phyloP scores from a whole-genome alignment of 2,329 filamentous ascomycete species.

The Spiromastix sp. region DNA sequence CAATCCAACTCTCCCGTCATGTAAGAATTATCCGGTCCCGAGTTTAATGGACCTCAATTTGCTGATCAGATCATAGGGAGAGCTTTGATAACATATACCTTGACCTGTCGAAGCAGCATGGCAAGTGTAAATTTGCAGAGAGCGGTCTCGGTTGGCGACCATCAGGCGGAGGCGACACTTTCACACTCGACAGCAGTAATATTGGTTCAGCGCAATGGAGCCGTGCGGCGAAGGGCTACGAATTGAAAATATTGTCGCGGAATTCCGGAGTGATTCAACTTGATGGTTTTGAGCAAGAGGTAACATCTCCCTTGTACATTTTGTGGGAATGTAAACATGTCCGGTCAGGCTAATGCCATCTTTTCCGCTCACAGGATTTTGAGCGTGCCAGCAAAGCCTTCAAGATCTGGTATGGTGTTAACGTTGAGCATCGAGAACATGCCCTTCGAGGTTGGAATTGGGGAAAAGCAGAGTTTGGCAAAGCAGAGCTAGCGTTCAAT shows the following conservation, averaged over 20 bases:
- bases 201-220: slow-evolving; percentile 90
- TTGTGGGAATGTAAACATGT: not conserved
- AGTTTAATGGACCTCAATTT: no score
- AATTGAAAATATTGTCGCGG: slow-evolving; percentile 81
- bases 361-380: slow-evolving; percentile 60
- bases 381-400: slow-evolving; percentile 87
- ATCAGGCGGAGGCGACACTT: slow-evolving; percentile 74
- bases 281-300: slow-evolving; percentile 87
- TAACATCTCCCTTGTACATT: no score
- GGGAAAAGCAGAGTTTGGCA: slow-evolving; percentile 95
- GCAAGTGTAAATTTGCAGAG: slow-evolving; percentile 91
- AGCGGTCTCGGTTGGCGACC: slow-evolving; percentile 95
- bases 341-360: not conserved
- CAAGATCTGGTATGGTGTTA: slow-evolving; percentile 96
- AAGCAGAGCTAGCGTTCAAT: slow-evolving; percentile 90
- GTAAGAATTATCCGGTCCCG: slow-evolving; percentile 5
- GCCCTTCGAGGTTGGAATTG: slow-evolving; percentile 97
- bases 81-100: slow-evolving; percentile 96
- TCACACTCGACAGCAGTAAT: slow-evolving; percentile 80
- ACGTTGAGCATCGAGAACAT: slow-evolving; percentile 85
- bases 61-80: slow-evolving; percentile 46
- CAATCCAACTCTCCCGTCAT: no score
- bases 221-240: slow-evolving; percentile 80
- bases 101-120: slow-evolving; percentile 83
- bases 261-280: slow-evolving; percentile 81